Conservation (phyloP, 2,329 filamentous ascomycete genomes). For the Fusarium tanahbumbuense region DNA sequence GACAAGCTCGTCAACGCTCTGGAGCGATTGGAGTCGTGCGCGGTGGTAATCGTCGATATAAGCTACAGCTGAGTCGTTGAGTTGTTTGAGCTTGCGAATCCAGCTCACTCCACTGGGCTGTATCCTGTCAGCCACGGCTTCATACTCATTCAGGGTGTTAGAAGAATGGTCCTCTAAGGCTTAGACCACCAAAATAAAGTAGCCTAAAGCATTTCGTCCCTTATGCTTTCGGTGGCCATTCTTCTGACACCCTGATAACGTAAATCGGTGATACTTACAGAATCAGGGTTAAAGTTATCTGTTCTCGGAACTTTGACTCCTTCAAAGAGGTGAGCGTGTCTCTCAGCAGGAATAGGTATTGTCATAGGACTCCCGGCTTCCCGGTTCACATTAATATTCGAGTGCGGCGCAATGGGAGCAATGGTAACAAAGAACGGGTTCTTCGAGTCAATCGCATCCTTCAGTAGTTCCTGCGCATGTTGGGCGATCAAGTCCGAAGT, state of each 20-base stretch:
- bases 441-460: conserved; percentile 65
- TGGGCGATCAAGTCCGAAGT: conserved; percentile 68
- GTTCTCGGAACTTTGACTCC: conserved; percentile 70
- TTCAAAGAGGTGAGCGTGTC: conserved; percentile 72
- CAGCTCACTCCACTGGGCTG: conserved; percentile 57
- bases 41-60: conserved; percentile 65
- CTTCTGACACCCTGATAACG: too few relatives aligned
- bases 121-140: too few relatives aligned
- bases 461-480: conserved; percentile 70
- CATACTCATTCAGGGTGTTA: too few relatives aligned
- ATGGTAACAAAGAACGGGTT: conserved; percentile 76
- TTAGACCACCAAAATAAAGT: too few relatives aligned
- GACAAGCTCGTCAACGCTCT: conserved; percentile 67
- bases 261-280: conserved; percentile 49
- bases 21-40: conserved; percentile 62
- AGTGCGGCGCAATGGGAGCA: conserved; percentile 75
- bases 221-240: too few relatives aligned
- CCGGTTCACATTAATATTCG: conserved; percentile 55
- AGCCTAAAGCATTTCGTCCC: too few relatives aligned
- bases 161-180: too few relatives aligned
- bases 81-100: conserved; percentile 56
- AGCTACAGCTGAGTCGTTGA: conserved; percentile 56
- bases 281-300: conserved; percentile 73
- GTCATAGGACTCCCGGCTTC: conserved; percentile 28
- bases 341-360: conserved; percentile 65